These are phyloP conservation scores for Albizia julibrissin DNA, from an alignment of 306 rosid genomes.

Conservation along the genomic window DNA sequence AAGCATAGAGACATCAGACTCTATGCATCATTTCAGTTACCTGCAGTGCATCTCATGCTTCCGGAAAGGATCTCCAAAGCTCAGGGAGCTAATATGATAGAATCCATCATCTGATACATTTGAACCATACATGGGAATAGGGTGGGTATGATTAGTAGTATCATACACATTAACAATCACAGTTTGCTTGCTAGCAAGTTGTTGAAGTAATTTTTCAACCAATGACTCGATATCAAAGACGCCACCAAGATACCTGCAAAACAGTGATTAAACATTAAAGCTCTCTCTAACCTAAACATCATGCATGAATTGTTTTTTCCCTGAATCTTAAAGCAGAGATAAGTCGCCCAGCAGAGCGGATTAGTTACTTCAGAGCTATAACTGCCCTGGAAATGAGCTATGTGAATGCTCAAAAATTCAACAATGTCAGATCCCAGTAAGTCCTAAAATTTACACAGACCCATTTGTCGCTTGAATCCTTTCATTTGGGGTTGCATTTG, in stretches of 20 bases:
- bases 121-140: slow-evolving; percentile 90
- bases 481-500: slow-evolving; percentile 91
- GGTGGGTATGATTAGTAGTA: slow-evolving; percentile 70
- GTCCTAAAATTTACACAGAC: slow-evolving; percentile 42
- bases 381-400: background rate
- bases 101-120: slow-evolving; percentile 64
- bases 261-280: slow-evolving; percentile 19
- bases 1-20: slow-evolving; percentile 6
- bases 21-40: slow-evolving; percentile 39
- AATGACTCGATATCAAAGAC: slow-evolving; percentile 90
- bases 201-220: slow-evolving; percentile 96
- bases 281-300: background rate
- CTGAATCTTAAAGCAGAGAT: background rate
- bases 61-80: slow-evolving; percentile 93
- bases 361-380: slow-evolving; percentile 5
- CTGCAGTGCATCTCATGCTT: slow-evolving; percentile 99
- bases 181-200: slow-evolving; percentile 95
- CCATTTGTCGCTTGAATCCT: slow-evolving; percentile 95
- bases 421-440: slow-evolving; percentile 8
- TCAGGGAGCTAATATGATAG: slow-evolving; percentile 68
- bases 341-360: background rate
- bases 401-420: slow-evolving; percentile 10
- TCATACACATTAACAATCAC: slow-evolving; percentile 92
- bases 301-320: background rate
- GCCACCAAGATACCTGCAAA: slow-evolving; percentile 94